These are phyloP conservation scores for Leccinum incarnatum DNA, from an alignment of 768 basidiomycete genomes.

Conservation along the genomic window DNA sequence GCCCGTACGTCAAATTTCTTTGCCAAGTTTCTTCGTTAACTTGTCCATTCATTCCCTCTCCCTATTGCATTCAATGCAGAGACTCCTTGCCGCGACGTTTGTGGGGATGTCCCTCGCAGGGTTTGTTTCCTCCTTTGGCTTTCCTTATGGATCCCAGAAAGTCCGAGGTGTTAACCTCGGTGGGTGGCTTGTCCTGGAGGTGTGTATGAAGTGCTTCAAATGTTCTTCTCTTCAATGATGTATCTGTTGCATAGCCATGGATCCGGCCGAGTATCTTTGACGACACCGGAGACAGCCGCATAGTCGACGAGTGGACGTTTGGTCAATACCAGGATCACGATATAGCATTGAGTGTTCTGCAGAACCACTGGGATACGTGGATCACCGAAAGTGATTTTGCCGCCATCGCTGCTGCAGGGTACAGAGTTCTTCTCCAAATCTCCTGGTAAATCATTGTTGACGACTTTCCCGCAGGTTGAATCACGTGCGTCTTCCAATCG, in stretches of 20 bases:
- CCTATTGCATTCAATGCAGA: slow-evolving; percentile 35
- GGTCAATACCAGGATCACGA: slow-evolving; percentile 53
- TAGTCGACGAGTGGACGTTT: slow-evolving; percentile 81
- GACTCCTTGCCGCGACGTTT: slow-evolving; percentile 18
- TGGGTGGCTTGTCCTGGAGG: slow-evolving; percentile 58
- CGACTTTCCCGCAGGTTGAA: slow-evolving; percentile 51
- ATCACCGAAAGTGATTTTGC: slow-evolving; percentile 81
- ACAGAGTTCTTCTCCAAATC: slow-evolving; percentile 9
- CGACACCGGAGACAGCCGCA: slow-evolving; percentile 47
- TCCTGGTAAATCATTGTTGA: slow-evolving; percentile 4
- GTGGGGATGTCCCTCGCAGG: slow-evolving; percentile 28
- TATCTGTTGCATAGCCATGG: slow-evolving; percentile 60
- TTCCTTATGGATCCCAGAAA: slow-evolving; percentile 70
- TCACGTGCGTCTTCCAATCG: slow-evolving; percentile 82
- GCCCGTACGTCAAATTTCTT: not conserved
- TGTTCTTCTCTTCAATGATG: slow-evolving; percentile 28
- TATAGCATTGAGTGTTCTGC: slow-evolving; percentile 50
- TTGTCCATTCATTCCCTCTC: slow-evolving; percentile 44
- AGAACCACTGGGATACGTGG: slow-evolving; percentile 78
- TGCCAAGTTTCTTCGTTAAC: not conserved
- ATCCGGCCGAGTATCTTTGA: slow-evolving; percentile 75
- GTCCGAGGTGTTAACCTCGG: slow-evolving; percentile 86
- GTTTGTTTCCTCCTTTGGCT: slow-evolving; percentile 43
- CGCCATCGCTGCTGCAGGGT: slow-evolving; percentile 76
- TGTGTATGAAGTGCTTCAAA: slow-evolving; percentile 18